These are phyloP conservation scores for Keithomyces neogunnii DNA, from an alignment of 2,329 filamentous ascomycete species.

Conservation along the genomic window DNA sequence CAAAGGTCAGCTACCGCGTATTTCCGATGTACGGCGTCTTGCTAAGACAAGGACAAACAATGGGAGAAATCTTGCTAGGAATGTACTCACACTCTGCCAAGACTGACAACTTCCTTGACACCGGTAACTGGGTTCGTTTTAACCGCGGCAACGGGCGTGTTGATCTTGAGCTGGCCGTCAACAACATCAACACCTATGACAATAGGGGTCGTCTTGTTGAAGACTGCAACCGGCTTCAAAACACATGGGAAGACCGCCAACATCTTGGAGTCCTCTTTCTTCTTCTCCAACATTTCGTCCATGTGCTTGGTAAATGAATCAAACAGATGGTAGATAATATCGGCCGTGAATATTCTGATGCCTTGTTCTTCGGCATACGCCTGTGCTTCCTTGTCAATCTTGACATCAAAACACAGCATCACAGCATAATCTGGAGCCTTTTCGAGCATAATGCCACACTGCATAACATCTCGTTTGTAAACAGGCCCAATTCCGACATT, in stretches of 20 bases:
- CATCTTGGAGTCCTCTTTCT: constrained; percentile 94
- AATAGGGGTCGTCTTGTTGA: constrained; percentile 97
- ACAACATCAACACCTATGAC: constrained; percentile 90
- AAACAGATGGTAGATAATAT: constrained; percentile 98
- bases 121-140: constrained; percentile 73
- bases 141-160: constrained; percentile 83
- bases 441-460: constrained; percentile 90
- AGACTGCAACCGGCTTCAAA: constrained; percentile 79
- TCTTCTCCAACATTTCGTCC: constrained; percentile 75
- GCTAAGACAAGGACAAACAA: not conserved
- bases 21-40: not conserved
- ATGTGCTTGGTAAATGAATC: constrained; percentile 96
- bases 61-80: no score
- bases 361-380: constrained; percentile 87
- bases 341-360: constrained; percentile 95
- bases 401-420: constrained; percentile 99
- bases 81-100: constrained; percentile 83
- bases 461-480: constrained; percentile 96
- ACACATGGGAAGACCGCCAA: constrained; percentile 96
- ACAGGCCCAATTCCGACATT: constrained; percentile 97
- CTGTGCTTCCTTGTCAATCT: constrained; percentile 93
- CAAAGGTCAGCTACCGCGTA: constrained; percentile 23
- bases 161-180: constrained; percentile 79
- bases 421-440: constrained; percentile 93
- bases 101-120: constrained; percentile 70